Evolutionary conservation across 2,329 filamentous ascomycete species (phyloP).

Genomic region (Fusarium coffeatum): DNA sequence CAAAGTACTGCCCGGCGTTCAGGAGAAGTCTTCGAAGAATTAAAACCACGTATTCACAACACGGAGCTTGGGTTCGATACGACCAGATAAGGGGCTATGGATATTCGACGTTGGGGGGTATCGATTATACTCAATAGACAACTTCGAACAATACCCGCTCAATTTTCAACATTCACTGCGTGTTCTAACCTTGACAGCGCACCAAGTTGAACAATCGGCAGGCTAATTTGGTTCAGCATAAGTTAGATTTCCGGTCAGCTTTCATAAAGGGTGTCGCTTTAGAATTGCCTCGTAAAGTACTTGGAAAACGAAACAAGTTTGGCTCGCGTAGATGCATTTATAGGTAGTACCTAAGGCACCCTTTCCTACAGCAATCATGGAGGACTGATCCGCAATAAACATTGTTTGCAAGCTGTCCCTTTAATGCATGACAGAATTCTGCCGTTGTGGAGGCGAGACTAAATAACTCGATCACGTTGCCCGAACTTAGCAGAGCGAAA

Average conservation of each 20-base stretch:
- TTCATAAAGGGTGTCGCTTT: neutral
- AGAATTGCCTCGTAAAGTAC: neutral
- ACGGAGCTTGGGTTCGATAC: slow-evolving; percentile 9
- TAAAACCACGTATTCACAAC: slow-evolving; percentile 7
- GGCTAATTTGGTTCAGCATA: neutral
- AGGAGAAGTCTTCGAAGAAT: slow-evolving; percentile 31
- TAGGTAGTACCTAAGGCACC: neutral
- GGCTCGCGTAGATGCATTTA: neutral
- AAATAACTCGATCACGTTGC: neutral
- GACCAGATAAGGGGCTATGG: slow-evolving; percentile 6
- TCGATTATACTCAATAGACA: slow-evolving; percentile 12
- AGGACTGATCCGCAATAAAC: neutral
- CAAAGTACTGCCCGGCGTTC: slow-evolving; percentile 33
- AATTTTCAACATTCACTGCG: neutral
- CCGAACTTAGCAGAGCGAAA: neutral
- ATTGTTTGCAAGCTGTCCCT: slow-evolving; percentile 24
- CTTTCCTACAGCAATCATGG: neutral
- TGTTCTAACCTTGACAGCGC: neutral
- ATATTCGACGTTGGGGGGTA: neutral
- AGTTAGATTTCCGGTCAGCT: neutral
- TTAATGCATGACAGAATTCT: slow-evolving; percentile 3
- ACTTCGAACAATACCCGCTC: neutral
- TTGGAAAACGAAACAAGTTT: neutral
- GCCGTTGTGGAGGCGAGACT: too few species aligned
- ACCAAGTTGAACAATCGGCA: neutral